Evolutionary conservation across 345 rosid genomes (phyloP), one percentile per base, ranked within the genome.

Genomic region (Aquilaria sinensis): DNA sequence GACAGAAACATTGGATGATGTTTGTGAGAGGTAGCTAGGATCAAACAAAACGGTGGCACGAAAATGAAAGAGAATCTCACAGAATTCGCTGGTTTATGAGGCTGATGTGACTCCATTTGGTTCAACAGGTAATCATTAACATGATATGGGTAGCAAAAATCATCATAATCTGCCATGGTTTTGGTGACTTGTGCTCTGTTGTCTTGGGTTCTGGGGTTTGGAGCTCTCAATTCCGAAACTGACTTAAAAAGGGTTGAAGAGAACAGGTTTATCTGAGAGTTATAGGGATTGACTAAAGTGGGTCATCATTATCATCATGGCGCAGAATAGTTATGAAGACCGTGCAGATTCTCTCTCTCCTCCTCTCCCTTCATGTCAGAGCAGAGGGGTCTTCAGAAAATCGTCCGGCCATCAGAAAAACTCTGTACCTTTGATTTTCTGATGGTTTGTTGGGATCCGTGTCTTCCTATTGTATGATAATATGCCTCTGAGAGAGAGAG

Each of bases 371-470:
- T 58, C 67, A 67, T 63, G 71, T 76, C 78, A 72, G 82, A 66
- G 59, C 43, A 37, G 43, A 37, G 43, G 8, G 58, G 64, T 68
- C 68, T 62, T 58, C 81, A 79, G 81, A 72, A 79, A 71, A 79
- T 71, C 82, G 63, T 73, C 46, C 64, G 71, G 74, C 45, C 41
- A 65, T 71, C 71, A 61, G 70, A 61, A 52, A 64, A 65, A 67
- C 73, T 65, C 69, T 62, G 71, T 48, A 51, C 12, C 58, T 74
- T 72, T 72, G 79, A 76, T 83, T 70, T 73, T 73, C 71, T 70
- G 76, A 29, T 70, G 64, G 57, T 57, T 41, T 58, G 68, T 78
- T 74, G 88, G 88, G 81, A 83, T 80, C 74, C 66, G 88, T 71
- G 78, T 46, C 61, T 53, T 72, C 72, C 72, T 63, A 43, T 60